A percentile compares a stretch with the other conserved stretches of the same genome.
These are phyloP conservation scores for Yamadazyma philogaea DNA, from an alignment of 805 yeast species.

Conservation along the genomic window DNA sequence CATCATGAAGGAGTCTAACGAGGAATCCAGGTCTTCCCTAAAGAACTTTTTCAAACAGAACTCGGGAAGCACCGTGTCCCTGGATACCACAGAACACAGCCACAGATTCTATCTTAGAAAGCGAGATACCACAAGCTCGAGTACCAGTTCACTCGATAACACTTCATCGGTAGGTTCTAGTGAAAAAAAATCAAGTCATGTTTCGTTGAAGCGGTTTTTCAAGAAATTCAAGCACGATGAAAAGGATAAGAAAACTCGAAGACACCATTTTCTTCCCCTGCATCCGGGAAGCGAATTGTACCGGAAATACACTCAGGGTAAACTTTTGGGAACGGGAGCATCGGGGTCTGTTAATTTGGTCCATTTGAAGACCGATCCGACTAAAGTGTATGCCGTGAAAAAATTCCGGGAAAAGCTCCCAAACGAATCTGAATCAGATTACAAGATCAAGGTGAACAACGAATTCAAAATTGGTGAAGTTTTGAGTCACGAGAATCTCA, in stretches of 20 bases:
- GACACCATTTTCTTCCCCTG: constrained; percentile 14
- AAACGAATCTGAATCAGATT: constrained; percentile 64
- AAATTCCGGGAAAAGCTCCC: constrained; percentile 68
- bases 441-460: constrained; percentile 71
- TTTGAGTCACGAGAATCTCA: constrained; percentile 68
- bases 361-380: constrained; percentile 50
- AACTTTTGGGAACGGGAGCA: constrained; percentile 85
- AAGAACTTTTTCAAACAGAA: constrained; percentile 12
- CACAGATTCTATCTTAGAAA: constrained; percentile 13
- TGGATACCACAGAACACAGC: constrained; percentile 7
- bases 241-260: constrained; percentile 7
- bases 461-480: constrained; percentile 83
- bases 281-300: constrained; percentile 24
- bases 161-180: constrained; percentile 11
- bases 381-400: constrained; percentile 75
- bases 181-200: constrained; percentile 22
- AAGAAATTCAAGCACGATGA: constrained; percentile 38
- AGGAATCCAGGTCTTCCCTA: constrained; percentile 8
- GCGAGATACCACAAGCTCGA: constrained; percentile 11
- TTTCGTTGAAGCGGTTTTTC: constrained; percentile 48
- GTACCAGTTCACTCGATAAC: constrained; percentile 13
- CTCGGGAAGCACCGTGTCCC: constrained; percentile 2
- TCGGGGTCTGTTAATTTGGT: constrained; percentile 90
- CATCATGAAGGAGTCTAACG: constrained; percentile 3
- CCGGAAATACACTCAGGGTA: constrained; percentile 62